Evolutionary conservation across 2,329 filamentous ascomycete species (phyloP), one percentile per base, ranked within the genome.

Genomic region (Monascus ruber): DNA sequence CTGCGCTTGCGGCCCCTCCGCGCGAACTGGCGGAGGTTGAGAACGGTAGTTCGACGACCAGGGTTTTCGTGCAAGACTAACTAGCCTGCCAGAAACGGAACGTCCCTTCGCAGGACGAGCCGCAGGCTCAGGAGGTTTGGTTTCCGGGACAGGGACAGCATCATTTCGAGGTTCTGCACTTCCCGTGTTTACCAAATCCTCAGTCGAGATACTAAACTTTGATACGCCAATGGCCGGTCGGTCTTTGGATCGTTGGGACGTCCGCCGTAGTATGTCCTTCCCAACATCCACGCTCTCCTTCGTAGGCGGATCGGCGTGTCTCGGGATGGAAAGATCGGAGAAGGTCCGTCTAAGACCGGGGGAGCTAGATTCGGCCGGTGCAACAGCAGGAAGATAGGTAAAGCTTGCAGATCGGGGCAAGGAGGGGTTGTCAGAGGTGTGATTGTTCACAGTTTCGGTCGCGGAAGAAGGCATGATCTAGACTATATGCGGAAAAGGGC

Each of bases 351-450:
- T 69, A 43, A 74, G 58, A 34, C 56, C 55, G 36, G 64, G 51
- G 4, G 58, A 48, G 31, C 40, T 46, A 28, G 58, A 47, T 31
- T 56, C 61, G 26, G 56, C 50, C 26, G 61, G 45, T 11, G 43
- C n/a, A 27, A 66, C 53, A 26, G 52, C 58, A 3, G 71, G 66
- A n/a, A 78, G 55, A 46, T 72, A 68, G 35, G 71, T 74, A 56
- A 74, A 78, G 49, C 75, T 79, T 27, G 76, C 75, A 35, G 75
- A 70, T 41, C 74, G 68, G 26, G 69, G 68, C 26, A 78, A 47
- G 31, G 53, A 46, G 36, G 50, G 38, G 36, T 44, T 43, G 35
- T 50, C 49, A 33, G 54, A 52, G 34, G 43, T 48, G 25, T 41
- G 42, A 40, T 55, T 50, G 33, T 39, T 47, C 36, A 44, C 42